These are phyloP conservation scores for Suhomyces bolitotheri DNA, from an alignment of 1,139 yeast species.

Conservation along the genomic window DNA sequence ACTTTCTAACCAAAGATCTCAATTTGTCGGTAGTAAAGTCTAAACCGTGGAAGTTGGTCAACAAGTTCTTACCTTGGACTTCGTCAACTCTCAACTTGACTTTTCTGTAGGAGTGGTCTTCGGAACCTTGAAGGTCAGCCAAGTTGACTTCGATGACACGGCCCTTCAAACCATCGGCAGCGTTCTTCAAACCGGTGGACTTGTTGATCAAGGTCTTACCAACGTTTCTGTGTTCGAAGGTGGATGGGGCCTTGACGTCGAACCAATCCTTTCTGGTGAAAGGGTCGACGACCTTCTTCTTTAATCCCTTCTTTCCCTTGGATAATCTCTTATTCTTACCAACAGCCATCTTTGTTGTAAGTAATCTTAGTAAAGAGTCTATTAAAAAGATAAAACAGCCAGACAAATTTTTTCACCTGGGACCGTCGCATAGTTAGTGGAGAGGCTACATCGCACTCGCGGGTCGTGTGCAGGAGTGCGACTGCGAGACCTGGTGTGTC, in stretches of 20 bases:
- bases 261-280: conserved; percentile 95
- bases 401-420: conserved; percentile 6
- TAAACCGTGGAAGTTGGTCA: conserved; percentile 56
- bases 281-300: conserved; percentile 95
- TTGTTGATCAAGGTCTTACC: conserved; percentile 95
- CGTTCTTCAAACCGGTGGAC: conserved; percentile 90
- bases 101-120: conserved; percentile 55
- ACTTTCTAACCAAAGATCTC: conserved; percentile 54
- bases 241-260: conserved; percentile 93
- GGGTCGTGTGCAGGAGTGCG: conserved; percentile 5
- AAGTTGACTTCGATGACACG: conserved; percentile 52
- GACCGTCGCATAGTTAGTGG: conserved; percentile 4
- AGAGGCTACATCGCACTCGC: conserved; percentile 1
- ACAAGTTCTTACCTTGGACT: conserved; percentile 55
- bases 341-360: conserved; percentile 65
- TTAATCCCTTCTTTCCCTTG: conserved; percentile 93
- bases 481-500: background rate
- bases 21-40: conserved; percentile 53
- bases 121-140: conserved; percentile 55
- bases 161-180: conserved; percentile 62
- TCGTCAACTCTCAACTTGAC: conserved; percentile 55
- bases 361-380: conserved; percentile 11
- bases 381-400: conserved; percentile 10
- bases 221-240: conserved; percentile 90
- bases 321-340: conserved; percentile 96